Conservation (phyloP, 2,329 filamentous ascomycete species). For the Phyllosticta ampelicida region DNA sequence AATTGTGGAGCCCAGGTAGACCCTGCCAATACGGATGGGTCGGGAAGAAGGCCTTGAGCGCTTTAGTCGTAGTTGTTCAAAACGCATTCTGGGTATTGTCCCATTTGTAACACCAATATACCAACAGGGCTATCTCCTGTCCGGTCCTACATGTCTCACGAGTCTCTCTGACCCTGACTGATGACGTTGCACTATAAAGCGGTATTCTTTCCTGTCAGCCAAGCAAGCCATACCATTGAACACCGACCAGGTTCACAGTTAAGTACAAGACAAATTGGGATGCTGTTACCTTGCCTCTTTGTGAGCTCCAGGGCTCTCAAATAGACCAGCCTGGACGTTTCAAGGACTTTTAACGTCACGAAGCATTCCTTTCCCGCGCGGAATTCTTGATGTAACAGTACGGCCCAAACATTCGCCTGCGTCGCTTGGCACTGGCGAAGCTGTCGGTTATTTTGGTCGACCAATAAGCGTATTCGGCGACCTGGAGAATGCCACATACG, state of each 20-base stretch:
- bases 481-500: background rate
- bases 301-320: background rate
- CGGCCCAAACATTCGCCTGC: background rate
- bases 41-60: background rate
- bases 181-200: background rate
- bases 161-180: background rate
- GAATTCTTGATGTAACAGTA: background rate
- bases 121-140: background rate
- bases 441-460: background rate
- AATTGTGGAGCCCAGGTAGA: background rate
- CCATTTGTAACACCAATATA: background rate
- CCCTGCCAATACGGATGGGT: background rate
- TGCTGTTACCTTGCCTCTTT: background rate
- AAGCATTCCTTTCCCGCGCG: background rate
- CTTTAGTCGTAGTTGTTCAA: background rate
- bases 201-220: background rate
- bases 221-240: background rate
- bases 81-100: background rate
- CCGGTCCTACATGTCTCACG: background rate
- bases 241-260: background rate
- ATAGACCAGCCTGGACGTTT: background rate
- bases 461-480: background rate
- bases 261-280: background rate
- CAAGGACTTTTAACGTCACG: background rate
- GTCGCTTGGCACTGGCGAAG: background rate